Conservation (phyloP, 164 flowering plant genomes). For the Vitis amurensis region DNA sequence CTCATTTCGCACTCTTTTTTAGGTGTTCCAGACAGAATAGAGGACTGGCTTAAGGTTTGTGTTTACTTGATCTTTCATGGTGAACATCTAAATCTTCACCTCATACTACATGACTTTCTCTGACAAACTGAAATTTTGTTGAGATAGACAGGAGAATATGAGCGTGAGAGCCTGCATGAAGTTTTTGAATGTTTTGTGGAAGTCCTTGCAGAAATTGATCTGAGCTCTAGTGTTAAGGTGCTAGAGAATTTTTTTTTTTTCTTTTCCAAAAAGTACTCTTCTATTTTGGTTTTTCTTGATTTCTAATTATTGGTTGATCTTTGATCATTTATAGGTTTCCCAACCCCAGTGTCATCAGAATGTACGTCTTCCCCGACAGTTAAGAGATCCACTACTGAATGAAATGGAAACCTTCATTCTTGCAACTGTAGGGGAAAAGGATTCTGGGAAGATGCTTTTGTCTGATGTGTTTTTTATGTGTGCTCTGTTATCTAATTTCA, state of each 20-base stretch:
- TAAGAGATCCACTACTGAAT: conserved; percentile 57
- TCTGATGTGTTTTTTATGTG: conserved; percentile 58
- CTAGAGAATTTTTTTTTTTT: not conserved
- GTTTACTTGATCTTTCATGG: not conserved
- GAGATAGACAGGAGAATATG: conserved; percentile 45
- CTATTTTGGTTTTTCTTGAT: conserved; percentile 2
- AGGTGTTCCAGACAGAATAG: conserved; percentile 30
- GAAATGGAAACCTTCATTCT: conserved; percentile 66
- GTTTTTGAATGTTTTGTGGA: conserved; percentile 74
- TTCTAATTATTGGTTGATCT: conserved; percentile 2
- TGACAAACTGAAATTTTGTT: conserved; percentile 11
- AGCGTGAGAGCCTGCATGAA: conserved; percentile 30
- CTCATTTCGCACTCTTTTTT: conserved; percentile 13
- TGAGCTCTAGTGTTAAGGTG: conserved; percentile 49
- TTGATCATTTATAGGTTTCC: conserved; percentile 37
- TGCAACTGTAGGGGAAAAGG: conserved; percentile 34
- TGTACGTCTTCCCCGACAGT: conserved; percentile 62
- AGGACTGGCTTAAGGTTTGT: conserved; percentile 43
- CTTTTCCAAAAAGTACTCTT: no score
- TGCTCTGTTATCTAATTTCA: conserved; percentile 64
- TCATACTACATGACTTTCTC: not conserved
- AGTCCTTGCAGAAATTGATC: conserved; percentile 52
- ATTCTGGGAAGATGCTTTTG: conserved; percentile 41
- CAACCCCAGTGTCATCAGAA: conserved; percentile 25
- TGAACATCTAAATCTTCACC: not conserved